These are phyloP conservation scores for Populus simonii DNA, from an alignment of 345 rosid species.

Conservation along the genomic window DNA sequence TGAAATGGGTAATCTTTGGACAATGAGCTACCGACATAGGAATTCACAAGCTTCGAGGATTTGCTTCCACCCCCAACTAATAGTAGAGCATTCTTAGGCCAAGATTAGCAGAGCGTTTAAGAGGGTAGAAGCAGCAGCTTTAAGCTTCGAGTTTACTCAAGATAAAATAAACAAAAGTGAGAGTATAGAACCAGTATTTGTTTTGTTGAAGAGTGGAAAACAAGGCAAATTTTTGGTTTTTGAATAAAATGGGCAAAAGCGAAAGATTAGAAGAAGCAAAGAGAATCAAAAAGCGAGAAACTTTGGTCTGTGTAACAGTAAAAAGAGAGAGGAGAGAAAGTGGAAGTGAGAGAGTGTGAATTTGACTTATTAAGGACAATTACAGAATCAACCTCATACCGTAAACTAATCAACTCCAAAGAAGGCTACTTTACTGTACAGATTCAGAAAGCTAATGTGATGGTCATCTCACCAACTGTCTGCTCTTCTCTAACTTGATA, in stretches of 20 bases:
- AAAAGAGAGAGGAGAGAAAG: not conserved
- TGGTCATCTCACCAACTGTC: not conserved
- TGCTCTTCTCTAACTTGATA: not conserved
- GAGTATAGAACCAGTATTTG: not conserved
- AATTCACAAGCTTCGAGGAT: slow-evolving; percentile 8
- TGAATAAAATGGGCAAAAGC: not conserved
- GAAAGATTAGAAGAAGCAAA: not conserved
- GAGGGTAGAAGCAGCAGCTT: not conserved
- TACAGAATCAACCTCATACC: not conserved
- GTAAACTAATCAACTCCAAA: not conserved
- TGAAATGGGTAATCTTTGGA: slow-evolving; percentile 1
- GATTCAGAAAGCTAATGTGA: not conserved
- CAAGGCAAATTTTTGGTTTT: not conserved
- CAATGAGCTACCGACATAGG: not conserved
- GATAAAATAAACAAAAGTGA: not conserved
- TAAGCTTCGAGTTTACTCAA: not conserved
- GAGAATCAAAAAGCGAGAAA: not conserved
- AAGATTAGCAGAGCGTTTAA: not conserved
- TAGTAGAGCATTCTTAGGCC: not conserved
- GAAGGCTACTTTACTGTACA: not conserved
- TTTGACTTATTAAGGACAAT: not conserved
- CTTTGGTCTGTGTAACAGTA: not conserved
- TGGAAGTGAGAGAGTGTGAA: not conserved
- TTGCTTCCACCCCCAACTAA: not conserved
- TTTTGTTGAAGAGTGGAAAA: not conserved